Evolutionary conservation across 805 yeast species (phyloP).

Genomic region (Candida lessepsii): DNA sequence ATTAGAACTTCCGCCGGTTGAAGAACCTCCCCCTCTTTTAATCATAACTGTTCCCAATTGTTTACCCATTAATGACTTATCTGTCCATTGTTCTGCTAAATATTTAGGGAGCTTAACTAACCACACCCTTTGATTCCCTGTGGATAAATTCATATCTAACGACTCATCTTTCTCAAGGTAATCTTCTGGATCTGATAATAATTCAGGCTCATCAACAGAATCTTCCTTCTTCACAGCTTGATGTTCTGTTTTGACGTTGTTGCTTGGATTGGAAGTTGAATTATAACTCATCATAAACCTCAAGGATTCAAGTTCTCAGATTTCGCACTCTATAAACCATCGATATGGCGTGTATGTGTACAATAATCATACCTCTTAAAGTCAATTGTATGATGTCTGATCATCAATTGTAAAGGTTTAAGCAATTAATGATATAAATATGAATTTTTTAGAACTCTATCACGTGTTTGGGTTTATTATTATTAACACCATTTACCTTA

Average conservation of each 20-base stretch:
- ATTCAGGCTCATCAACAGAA: slow-evolving; percentile 26
- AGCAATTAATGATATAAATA: no score
- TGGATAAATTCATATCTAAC: slow-evolving; percentile 68
- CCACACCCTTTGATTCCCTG: slow-evolving; percentile 79
- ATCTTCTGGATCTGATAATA: slow-evolving; percentile 44
- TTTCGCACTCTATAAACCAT: not conserved
- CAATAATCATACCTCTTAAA: not conserved
- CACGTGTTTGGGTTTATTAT: no score
- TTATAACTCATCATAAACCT: not conserved
- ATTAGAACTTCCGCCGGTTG: slow-evolving; percentile 3
- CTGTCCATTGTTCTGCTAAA: slow-evolving; percentile 77
- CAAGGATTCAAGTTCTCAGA: not conserved
- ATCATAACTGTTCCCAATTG: slow-evolving; percentile 80
- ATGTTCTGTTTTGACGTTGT: not conserved
- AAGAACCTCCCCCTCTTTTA: slow-evolving; percentile 41
- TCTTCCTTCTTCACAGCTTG: slow-evolving; percentile 4
- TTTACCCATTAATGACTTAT: slow-evolving; percentile 60
- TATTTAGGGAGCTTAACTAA: slow-evolving; percentile 87
- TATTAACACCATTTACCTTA: no score
- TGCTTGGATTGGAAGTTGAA: not conserved
- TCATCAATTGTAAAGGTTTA: no score
- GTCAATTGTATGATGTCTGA: no score
- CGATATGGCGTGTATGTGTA: not conserved
- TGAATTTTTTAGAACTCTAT: no score
- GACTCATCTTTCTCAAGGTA: slow-evolving; percentile 59